Evolutionary conservation across 2,329 filamentous ascomycete species (phyloP), one percentile per base, ranked within the genome.

Genomic region (Podosphaera leucotricha): DNA sequence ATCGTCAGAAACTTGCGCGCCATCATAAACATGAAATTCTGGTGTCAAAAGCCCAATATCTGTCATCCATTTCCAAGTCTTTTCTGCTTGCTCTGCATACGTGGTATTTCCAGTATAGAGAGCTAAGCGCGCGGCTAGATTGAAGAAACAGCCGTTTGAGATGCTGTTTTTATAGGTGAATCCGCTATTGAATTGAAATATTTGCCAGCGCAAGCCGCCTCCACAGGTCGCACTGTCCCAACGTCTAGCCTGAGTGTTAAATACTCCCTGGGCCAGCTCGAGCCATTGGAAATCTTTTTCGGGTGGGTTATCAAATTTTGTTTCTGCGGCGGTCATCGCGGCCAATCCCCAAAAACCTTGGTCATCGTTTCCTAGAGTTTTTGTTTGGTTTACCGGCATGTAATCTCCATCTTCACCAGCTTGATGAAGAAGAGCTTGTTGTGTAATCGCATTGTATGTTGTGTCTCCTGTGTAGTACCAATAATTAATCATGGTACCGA

Each of bases 191-290:
- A 81, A 85, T 1, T 71, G 67, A 57, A 80, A 87, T 41, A 92
- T 84, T 61, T 92, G 84, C 81, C 81, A 87, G 48, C 80, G 71
- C 43, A 90, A 59, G 5, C 83, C 84, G 36, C 83, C 83, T n/a
- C 66, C 67, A 52, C 83, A 92, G 43, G 71, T 62, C 1, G 65
- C 60, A 1, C 59, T 64, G 49, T 86, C 80, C 83, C 81, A 90
- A 33, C 81, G 72, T 22, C 66, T 64, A 2, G 73, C 75, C 54
- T 87, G 81, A 2, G 75, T 77, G 58, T 92, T 83, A 64, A 90
- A 92, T 24, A 84, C 79, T 43, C 77, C 80, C 57, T 85, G 75
- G 2, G 77, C 80, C 11, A 90, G 68, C 3, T 75, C 72, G 10
- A 83, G 65, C 73, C 78, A 83, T 52, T 72, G 65, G 2, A 77